Conservation (phyloP, 257 asterid species). For the Orobanche coerulescens region DNA sequence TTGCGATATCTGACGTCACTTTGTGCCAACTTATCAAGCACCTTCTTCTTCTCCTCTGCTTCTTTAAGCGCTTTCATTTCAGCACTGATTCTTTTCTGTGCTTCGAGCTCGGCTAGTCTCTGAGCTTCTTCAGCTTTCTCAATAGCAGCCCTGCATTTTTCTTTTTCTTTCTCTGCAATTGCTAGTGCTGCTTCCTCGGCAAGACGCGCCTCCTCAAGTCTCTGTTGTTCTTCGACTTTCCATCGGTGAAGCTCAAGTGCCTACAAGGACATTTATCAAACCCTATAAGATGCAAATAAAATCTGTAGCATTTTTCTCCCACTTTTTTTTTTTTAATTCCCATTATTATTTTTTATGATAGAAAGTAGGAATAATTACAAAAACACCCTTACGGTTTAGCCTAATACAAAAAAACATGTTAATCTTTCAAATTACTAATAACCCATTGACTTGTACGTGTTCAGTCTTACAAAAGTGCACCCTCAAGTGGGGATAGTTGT, state of each 20-base stretch:
- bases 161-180: conserved; percentile 64
- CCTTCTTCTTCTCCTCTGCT: conserved; percentile 68
- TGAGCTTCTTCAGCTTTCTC: conserved; percentile 89
- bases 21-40: conserved; percentile 43
- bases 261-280: conserved; percentile 30
- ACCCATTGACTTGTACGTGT: too few species aligned
- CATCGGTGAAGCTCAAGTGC: conserved; percentile 82
- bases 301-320: too few species aligned
- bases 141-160: conserved; percentile 74
- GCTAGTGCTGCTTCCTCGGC: conserved; percentile 83
- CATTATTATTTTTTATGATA: too few species aligned
- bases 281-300: too few species aligned
- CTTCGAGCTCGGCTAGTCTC: conserved; percentile 77
- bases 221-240: conserved; percentile 71
- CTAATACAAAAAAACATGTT: too few species aligned
- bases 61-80: conserved; percentile 66
- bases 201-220: conserved; percentile 55
- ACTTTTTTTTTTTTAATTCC: too few species aligned
- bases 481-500: too few species aligned
- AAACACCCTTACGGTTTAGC: too few species aligned
- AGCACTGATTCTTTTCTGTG: conserved; percentile 67
- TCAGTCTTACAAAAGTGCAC: too few species aligned
- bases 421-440: too few species aligned
- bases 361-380: too few species aligned
- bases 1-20: conserved; percentile 61